Base-by-base conservation (phyloP, 176 grass and related monocot species). In the Avena insularis region DNA sequence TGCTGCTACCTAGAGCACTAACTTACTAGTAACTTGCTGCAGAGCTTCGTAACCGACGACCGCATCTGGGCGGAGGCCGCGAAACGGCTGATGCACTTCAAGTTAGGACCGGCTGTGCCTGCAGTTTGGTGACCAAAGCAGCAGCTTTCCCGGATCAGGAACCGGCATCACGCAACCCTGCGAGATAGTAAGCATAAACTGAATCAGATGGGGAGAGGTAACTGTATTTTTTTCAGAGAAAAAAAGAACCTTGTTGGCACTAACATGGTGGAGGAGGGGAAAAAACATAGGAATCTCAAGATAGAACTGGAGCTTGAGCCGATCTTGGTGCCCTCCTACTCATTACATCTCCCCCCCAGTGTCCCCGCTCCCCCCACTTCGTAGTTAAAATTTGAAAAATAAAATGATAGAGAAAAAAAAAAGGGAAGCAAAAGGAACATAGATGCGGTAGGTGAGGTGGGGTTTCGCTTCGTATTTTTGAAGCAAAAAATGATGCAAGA, bases 101-200 rank as follows among this genome's bases (percentile, higher is more conserved):
- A 35, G 62, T 55, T 15, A 85, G 78, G 31, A 78, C 45, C 63
- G 17, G 45, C 0, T 7, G 0, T 4, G 71, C 33, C 62, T 71
- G 83, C 77, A 13, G 63, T 45, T 57, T 46, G 78, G 78, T 72
- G 86, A 73, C 12, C 60, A 69, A 76, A 84, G 20, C 27, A 50
- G 68, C 50, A 6, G 25, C 57, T 74, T 91, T 68, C 14, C 67
- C 2, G 81, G 71, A 80, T 57, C 71, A 56, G 70, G 45, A 85
- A 72, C 43, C 62, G 31, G 86, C 90, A 91, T 91, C 82, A 77
- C 82, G 77, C 23, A 13, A 25, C 12, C 80, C 89, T 91, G 81
- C 81, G 21, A 40, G 0, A 82, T 47, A 78, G 9, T 31, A 27
- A 78, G 55, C 0, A 62, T 2, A 21, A 77, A 77, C 29, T 61